A percentile compares a stretch with the other conserved stretches of the same genome.
Evolutionary conservation across 805 yeast species (phyloP).

Genomic region (Cyberlindnera xishuangbannaensis): DNA sequence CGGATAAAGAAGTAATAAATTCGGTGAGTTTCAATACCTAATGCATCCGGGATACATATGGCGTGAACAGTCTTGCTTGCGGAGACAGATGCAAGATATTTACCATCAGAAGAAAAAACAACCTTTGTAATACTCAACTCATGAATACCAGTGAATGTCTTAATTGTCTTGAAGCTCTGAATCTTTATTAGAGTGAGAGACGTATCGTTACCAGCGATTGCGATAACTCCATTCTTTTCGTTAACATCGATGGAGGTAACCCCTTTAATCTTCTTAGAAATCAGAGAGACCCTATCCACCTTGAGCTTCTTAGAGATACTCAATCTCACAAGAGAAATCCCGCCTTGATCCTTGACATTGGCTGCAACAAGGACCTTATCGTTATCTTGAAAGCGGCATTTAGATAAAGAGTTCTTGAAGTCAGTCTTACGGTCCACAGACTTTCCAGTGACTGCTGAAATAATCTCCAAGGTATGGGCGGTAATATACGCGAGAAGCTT

Average conservation of each 20-base stretch:
- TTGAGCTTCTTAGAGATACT: slow-evolving; percentile 17
- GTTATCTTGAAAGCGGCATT: slow-evolving; percentile 29
- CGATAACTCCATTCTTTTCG: slow-evolving; percentile 29
- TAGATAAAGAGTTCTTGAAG: slow-evolving; percentile 28
- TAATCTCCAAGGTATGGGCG: slow-evolving; percentile 40
- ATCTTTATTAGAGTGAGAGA: slow-evolving; percentile 42
- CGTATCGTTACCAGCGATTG: slow-evolving; percentile 49
- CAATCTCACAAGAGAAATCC: slow-evolving; percentile 14
- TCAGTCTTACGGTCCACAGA: slow-evolving; percentile 30
- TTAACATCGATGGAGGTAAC: slow-evolving; percentile 49
- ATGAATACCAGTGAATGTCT: slow-evolving; percentile 50
- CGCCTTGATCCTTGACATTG: slow-evolving; percentile 10
- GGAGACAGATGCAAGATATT: slow-evolving; percentile 64
- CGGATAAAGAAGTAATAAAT: slow-evolving; percentile 21
- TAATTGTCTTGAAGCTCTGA: slow-evolving; percentile 49
- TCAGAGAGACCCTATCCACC: slow-evolving; percentile 11
- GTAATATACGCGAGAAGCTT: slow-evolving; percentile 64
- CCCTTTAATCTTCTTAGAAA: slow-evolving; percentile 20
- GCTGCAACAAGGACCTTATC: slow-evolving; percentile 16
- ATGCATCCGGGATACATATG: slow-evolving; percentile 50
- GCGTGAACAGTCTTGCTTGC: slow-evolving; percentile 70
- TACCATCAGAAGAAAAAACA: slow-evolving; percentile 63
- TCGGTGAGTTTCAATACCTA: slow-evolving; percentile 25
- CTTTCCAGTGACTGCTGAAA: slow-evolving; percentile 36
- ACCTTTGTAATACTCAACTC: slow-evolving; percentile 69